Conservation (phyloP, 2,329 filamentous ascomycete genomes). For the Diaporthe sp. region DNA sequence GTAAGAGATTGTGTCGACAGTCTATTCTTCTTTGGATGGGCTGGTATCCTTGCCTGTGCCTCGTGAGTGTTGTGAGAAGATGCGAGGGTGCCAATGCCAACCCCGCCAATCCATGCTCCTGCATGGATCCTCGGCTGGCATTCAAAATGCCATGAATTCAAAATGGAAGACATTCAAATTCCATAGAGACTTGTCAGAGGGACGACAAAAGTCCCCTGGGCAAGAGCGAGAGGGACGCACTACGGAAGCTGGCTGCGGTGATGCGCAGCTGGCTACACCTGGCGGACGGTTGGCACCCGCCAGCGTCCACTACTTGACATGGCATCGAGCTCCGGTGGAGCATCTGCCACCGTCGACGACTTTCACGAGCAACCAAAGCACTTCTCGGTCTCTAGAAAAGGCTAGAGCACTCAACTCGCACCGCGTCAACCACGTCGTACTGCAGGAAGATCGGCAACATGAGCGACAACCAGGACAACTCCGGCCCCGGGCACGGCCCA, state of each 20-base stretch:
- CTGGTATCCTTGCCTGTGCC: not conserved
- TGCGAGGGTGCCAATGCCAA: constrained; percentile 2
- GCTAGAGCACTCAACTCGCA: not conserved
- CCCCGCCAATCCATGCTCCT: not conserved
- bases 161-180: not conserved
- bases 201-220: not conserved
- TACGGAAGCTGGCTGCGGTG: not conserved
- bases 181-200: not conserved
- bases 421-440: not conserved
- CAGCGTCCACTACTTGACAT: not conserved
- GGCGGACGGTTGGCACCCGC: not conserved
- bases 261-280: not conserved
- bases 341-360: not conserved
- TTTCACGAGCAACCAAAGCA: not conserved
- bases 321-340: not conserved
- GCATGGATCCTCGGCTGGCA: constrained; percentile 5
- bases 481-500: not conserved
- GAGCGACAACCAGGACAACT: not conserved
- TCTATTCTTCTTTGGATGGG: too few relatives aligned
- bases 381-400: not conserved
- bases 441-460: not conserved
- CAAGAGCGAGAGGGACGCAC: not conserved
- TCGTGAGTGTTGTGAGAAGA: not conserved
- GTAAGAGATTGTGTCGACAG: not conserved
- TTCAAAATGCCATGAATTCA: not conserved